Evolutionary conservation across 208 protist species (phyloP), one percentile per base, ranked within the genome.

Genomic region (Leishmania lainsoni): DNA sequence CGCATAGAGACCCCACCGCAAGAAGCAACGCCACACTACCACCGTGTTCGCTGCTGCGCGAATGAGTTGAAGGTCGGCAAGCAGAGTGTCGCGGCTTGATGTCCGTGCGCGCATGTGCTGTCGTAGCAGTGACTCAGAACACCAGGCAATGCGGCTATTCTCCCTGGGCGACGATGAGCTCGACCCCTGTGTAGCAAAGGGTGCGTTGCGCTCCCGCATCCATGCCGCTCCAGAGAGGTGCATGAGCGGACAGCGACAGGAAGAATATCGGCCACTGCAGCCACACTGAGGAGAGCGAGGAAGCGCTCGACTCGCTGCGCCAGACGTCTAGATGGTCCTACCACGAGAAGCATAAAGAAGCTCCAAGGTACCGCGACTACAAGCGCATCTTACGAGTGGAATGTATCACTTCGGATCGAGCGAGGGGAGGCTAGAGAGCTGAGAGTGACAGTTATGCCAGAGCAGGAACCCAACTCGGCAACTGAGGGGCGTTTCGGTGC

Each of bases 1-100:
- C 56, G 77, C 81, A 56, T 75, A 80, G 10, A 85, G 77, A 0
- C 77, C 77, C 81, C 81, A 85, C 45, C 76, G 77, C 22, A 75
- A 35, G 9, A 85, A 63, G 56, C 75, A 48, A 0, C 81, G 81
- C 16, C 58, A 22, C 71, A 69, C 29, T 10, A 85, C 63, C 5
- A 58, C 22, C 32, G 63, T 52, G 63, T 85, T 78, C 12, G 72
- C 81, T 29, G 75, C 73, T 5, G 61, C 77, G 3, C 76, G 71
- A 49, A 85, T 61, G 65, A 72, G 61, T 29, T 81, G 81, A 61
- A 85, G 77, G 39, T 79, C 65, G 5, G 42, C 81, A n/a, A 78
- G n/a, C 14, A 85, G 39, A n/a, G 32, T 39, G 16, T 14, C 49
- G 3, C 52, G 3, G 72, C 52, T 76, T n/a, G 51, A 42, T 17